Conservation (phyloP, 306 rosid species). For the Nissolia schottii region DNA sequence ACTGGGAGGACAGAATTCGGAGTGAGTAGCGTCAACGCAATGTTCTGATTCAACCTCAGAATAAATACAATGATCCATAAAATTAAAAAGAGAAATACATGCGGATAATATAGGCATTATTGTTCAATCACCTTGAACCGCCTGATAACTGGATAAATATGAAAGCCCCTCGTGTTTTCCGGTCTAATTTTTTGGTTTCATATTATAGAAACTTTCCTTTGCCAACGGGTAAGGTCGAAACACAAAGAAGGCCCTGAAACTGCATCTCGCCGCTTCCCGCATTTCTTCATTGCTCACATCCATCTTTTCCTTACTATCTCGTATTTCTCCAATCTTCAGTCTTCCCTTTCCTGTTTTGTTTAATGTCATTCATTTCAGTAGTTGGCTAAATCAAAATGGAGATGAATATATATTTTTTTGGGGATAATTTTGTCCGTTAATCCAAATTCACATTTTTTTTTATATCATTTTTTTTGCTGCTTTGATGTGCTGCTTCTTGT, state of each 20-base stretch:
- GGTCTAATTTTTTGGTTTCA: neutral
- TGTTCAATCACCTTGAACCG: neutral
- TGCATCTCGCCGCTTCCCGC: conserved; percentile 8
- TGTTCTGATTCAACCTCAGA: neutral
- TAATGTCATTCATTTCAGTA: neutral
- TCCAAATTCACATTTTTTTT: neutral
- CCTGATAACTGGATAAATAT: neutral
- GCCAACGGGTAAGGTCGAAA: neutral
- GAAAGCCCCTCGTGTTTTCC: neutral
- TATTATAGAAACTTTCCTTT: neutral
- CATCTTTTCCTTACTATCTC: neutral
- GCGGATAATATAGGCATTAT: too few species aligned
- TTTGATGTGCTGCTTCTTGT: neutral
- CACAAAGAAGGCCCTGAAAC: neutral
- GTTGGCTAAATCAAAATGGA: neutral
- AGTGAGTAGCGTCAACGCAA: neutral
- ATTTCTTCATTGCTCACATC: conserved; percentile 15
- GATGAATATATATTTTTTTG: neutral
- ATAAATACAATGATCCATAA: neutral
- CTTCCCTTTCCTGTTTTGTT: neutral
- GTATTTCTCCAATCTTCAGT: conserved; percentile 19
- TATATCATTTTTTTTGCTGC: neutral
- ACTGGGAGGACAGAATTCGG: neutral
- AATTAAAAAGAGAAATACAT: neutral
- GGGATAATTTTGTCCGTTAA: neutral